Evolutionary conservation across 2,329 filamentous ascomycete species (phyloP), one percentile per base, ranked within the genome.

Genomic region (Pestalotiopsis sp.): DNA sequence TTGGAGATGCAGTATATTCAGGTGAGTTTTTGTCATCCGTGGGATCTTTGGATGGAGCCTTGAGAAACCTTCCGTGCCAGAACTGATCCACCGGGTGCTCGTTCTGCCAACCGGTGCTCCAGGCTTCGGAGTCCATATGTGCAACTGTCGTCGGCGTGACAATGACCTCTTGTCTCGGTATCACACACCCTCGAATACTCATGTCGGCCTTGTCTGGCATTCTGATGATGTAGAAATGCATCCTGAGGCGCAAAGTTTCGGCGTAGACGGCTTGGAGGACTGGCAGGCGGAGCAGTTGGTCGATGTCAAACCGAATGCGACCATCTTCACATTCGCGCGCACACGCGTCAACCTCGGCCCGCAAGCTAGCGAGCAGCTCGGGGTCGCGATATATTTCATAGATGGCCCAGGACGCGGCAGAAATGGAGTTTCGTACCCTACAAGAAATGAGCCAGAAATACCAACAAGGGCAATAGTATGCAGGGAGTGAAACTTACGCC

Each of bases 331-430:
- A 12, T 61, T 65, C 64, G 38, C 70, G 5, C 7, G 59, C 70
- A 68, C 72, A 75, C 36, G 69, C 27, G 58, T 71, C 70, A 62
- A 74, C 70, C 52, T 75, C 72, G 4, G 66, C 68, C 58, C 71
- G 70, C 25, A 74, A 58, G 14, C 69, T 70, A 12, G 70, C 65
- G n/a, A 76, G 71, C 4, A 76, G 68, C n/a, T 72, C 70, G 1
- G 74, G 71, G 36, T 75, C 72, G 49, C 71, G 70, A 67, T 72
- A 77, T 72, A 70, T 68, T 12, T 77, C 74, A 61, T 72, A 75
- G 17, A 74, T 70, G 3, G 70, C 60, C 74, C 74, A 77, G 12
- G 71, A 75, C 1, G 73, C 64, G 65, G 74, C 64, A 49, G 66
- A 66, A 4, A 76, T 69, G 23, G 73, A 70, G 66, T 76, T 74